These are phyloP conservation scores for Pestalotiopsis sp. DNA, from an alignment of 2,329 filamentous ascomycete species.

Conservation along the genomic window DNA sequence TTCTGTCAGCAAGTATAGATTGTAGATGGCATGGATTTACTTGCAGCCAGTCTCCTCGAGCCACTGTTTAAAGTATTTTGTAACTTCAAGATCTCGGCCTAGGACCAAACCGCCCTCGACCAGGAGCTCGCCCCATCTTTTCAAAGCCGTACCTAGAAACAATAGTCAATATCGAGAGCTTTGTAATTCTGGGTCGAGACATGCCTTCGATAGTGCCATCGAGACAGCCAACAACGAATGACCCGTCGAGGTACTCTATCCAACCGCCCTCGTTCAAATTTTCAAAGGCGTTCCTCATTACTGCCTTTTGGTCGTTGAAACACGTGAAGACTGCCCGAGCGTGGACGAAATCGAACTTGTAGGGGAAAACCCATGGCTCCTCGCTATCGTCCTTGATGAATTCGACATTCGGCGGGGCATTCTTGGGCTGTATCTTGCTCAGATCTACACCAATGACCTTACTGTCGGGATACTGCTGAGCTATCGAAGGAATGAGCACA, in stretches of 20 bases:
- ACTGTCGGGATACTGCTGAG: constrained; percentile 2
- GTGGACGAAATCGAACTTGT: constrained; percentile 11
- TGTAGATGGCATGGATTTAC: neutral
- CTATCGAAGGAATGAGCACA: neutral
- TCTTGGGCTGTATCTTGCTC: constrained; percentile 12
- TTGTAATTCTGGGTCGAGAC: neutral
- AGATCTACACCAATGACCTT: constrained; percentile 12
- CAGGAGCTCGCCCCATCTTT: constrained; percentile 3
- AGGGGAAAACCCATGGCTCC: constrained; percentile 9
- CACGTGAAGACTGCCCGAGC: constrained; percentile 12
- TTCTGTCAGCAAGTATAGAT: neutral
- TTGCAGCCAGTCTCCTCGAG: constrained; percentile 12
- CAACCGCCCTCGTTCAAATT: constrained; percentile 11
- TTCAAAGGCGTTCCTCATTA: constrained; percentile 12
- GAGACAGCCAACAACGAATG: neutral
- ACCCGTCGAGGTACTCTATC: constrained; percentile 11
- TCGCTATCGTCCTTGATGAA: constrained; percentile 13
- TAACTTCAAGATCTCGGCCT: constrained; percentile 7
- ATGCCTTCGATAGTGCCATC: constrained; percentile 1
- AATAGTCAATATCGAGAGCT: no score
- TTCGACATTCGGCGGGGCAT: neutral
- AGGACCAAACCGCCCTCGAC: neutral
- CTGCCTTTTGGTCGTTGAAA: constrained; percentile 8
- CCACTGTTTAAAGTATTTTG: constrained; percentile 8
- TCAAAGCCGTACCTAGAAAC: neutral